A percentile compares a stretch with the other conserved stretches of the same genome.
These are phyloP conservation scores for Boletus subcaerulescens DNA, from an alignment of 768 basidiomycete genomes.

Conservation along the genomic window DNA sequence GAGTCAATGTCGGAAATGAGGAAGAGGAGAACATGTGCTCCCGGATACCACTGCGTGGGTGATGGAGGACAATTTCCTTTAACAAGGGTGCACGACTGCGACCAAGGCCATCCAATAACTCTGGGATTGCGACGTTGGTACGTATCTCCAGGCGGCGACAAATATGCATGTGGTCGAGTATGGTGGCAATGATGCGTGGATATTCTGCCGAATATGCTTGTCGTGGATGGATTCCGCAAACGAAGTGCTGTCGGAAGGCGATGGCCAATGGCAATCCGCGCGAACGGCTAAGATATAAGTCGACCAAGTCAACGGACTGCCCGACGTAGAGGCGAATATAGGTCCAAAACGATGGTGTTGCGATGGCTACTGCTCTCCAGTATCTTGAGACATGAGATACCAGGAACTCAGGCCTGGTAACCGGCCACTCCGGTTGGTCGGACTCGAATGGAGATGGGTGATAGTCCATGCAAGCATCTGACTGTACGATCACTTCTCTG, in stretches of 20 bases:
- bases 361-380: constrained; percentile 41
- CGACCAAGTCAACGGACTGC: constrained; percentile 26
- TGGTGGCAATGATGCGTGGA: constrained; percentile 20
- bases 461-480: constrained; percentile 1
- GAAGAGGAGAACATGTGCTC: constrained; percentile 15
- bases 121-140: constrained; percentile 24
- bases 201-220: constrained; percentile 22
- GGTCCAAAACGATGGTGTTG: constrained; percentile 41
- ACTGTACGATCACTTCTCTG: constrained; percentile 11
- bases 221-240: constrained; percentile 19
- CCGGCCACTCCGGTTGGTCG: constrained; percentile 9
- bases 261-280: constrained; percentile 23
- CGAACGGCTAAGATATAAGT: constrained; percentile 27
- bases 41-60: constrained; percentile 12
- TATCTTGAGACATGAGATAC: constrained; percentile 40
- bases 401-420: constrained; percentile 29
- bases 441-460: background rate
- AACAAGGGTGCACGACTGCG: constrained; percentile 23
- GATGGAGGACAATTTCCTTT: constrained; percentile 24
- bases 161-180: constrained; percentile 26
- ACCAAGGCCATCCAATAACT: constrained; percentile 22
- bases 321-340: constrained; percentile 23
- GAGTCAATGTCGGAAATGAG: constrained; percentile 21
- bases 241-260: constrained; percentile 22
- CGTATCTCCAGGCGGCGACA: constrained; percentile 27